A percentile compares a stretch with the other conserved stretches of the same genome.
These are phyloP conservation scores for Castanea crenata DNA, from an alignment of 306 rosid species.

Conservation along the genomic window DNA sequence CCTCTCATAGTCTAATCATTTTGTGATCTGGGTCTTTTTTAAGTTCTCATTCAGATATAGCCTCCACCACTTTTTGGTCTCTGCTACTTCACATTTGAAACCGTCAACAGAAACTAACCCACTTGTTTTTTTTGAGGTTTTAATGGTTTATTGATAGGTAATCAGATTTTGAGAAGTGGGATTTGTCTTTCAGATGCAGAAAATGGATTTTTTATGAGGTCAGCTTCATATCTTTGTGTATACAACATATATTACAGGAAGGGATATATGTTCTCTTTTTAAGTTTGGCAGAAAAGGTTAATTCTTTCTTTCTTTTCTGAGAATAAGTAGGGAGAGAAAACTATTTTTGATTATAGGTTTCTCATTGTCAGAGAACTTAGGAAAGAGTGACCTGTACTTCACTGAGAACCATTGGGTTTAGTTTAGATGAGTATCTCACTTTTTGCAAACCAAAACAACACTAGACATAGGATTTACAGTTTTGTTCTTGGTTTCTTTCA, in stretches of 20 bases:
- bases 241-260: not conserved
- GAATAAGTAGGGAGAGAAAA: not conserved
- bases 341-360: conserved; percentile 2
- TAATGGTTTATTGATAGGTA: conserved; percentile 19
- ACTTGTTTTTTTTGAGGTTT: conserved; percentile 26
- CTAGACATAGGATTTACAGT: not conserved
- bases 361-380: conserved; percentile 16
- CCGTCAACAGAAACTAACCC: conserved; percentile 19
- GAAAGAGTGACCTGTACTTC: conserved; percentile 15
- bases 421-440: conserved; percentile 8
- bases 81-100: conserved; percentile 26
- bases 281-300: conserved; percentile 3
- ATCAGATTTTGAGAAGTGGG: conserved; percentile 36
- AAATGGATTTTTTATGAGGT: conserved; percentile 36
- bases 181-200: conserved; percentile 26
- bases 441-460: conserved; percentile 16
- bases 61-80: conserved; percentile 16
- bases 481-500: not conserved
- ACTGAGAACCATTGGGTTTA: conserved; percentile 11
- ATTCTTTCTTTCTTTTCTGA: conserved; percentile 16
- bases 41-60: conserved; percentile 30
- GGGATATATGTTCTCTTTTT: not conserved
- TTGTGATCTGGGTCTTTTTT: conserved; percentile 42
- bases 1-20: conserved; percentile 20
- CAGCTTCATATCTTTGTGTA: conserved; percentile 30